A percentile compares a stretch with the other conserved stretches of the same genome.
These are phyloP conservation scores for Plasmopara viticola DNA, from an alignment of 352 stramenopile genomes.

Conservation along the genomic window DNA sequence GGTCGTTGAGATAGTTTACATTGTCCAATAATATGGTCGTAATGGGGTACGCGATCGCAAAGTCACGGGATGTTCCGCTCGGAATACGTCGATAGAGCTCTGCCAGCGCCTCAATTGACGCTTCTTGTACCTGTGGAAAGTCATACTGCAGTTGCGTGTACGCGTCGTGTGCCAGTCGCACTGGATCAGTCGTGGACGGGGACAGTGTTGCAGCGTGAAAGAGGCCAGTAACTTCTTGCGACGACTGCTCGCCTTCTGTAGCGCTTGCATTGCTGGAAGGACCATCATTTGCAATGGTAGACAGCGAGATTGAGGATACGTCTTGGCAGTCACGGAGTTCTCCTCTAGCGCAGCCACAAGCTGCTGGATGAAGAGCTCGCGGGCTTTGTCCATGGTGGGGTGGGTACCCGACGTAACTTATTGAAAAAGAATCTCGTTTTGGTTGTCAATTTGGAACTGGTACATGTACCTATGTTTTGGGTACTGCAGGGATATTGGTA, in stretches of 20 bases:
- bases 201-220: slow-evolving; percentile 9
- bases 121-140: slow-evolving; percentile 36
- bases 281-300: slow-evolving; percentile 1
- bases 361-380: slow-evolving; percentile 45
- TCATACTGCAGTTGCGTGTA: slow-evolving; percentile 55
- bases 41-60: slow-evolving; percentile 17
- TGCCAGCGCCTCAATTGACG: slow-evolving; percentile 34
- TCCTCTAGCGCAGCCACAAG: slow-evolving; percentile 51
- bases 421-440: too few relatives aligned
- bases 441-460: too few relatives aligned
- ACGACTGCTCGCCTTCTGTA: too few relatives aligned
- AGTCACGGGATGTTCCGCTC: slow-evolving; percentile 7
- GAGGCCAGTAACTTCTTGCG: slow-evolving; percentile 14
- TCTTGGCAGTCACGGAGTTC: slow-evolving; percentile 25
- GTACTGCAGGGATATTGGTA: too few relatives aligned
- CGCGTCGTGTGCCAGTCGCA: slow-evolving; percentile 23
- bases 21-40: slow-evolving; percentile 38
- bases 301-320: slow-evolving; percentile 2
- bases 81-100: slow-evolving; percentile 32
- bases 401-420: too few relatives aligned
- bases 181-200: slow-evolving; percentile 1
- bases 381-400: slow-evolving; percentile 27
- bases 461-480: too few relatives aligned
- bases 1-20: slow-evolving; percentile 43
- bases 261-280: slow-evolving; percentile 15